Base-by-base conservation (phyloP, 2,329 filamentous ascomycete species). In the Acrocalymma vagum region DNA sequence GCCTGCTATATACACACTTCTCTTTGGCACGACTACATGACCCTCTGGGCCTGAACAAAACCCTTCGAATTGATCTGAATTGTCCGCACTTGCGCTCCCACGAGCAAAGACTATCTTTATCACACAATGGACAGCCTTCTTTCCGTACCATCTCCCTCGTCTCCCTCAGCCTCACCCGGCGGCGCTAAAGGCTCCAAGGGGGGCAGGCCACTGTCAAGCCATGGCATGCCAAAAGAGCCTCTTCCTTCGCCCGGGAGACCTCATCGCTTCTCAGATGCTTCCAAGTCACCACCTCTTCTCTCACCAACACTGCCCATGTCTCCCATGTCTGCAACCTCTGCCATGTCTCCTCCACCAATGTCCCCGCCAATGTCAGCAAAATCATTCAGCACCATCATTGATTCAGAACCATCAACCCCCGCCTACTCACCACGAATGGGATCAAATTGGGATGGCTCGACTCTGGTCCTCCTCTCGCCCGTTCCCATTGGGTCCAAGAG, bases 321-420 rank as follows among this genome's bases (percentile, higher is more conserved):
- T 38, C 61, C 63, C 24, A 50, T 46, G 13, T 56, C 56, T 3
- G n/a, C n/a, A n/a, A n/a, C n/a, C n/a, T 53, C 53, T 38, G 60
- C 63, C 24, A 50, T 46, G 13, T 56, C 56, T 3, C 51, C 54
- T 27, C 55, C 49, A 16, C 53, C 53, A 42, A 53, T 60, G 51
- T 65, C 65, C 14, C 65, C 65, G n/a, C 65, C 63, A 15, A 61
- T 67, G 58, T 67, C 65, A 9, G 65, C 63, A 5, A 62, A 51
- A 36, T 66, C 62, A 6, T 65, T 69, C 26, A 59, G 60, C 25
- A 70, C 66, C 1, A 60, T 68, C 32, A 69, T 67, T 44, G 66
- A 68, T 36, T 68, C 65, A 2, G 64, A 60, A 17, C 64, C 66
- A n/a, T 67, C 64, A 6, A 67, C 65, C n/a, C 65, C 65, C 29